Base-by-base conservation (phyloP, 768 basidiomycete genomes). In the Russula sp. region DNA sequence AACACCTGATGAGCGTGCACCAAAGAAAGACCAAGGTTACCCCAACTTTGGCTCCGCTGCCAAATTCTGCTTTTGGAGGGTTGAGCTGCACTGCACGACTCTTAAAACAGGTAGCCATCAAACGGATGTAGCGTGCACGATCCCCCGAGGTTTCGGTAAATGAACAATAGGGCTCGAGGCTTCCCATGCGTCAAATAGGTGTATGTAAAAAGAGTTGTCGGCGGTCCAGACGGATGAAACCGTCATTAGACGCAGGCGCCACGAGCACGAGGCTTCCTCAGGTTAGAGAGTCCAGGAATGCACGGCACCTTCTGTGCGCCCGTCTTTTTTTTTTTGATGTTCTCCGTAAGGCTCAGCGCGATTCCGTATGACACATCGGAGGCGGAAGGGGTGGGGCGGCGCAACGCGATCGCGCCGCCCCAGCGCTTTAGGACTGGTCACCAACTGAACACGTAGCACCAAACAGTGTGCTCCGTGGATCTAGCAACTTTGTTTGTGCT, bases 21-120 rank as follows among this genome's bases (percentile, higher is more conserved):
- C 62, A 63, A 57, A 58, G 35, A 48, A 51, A 47, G 54, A 47
- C 52, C 55, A 52, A 31, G 49, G 45, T 18, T 52, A 16, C 55
- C n/a, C 22, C 16, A 45, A 40, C 27, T 16, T 49, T 39, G 42
- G 40, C 35, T 37, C 45, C 31, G 20, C 8, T 58, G 52, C 57
- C 62, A 59, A 54, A 63, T 63, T 18, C 62, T 58, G 57, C n/a
- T 27, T 63, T 55, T 18, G 62, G 62, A 48, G 49, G 42, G 3
- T 4, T 32, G 32, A 39, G 3, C 49, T 39, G 20, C 47, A 40
- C 37, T 55, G 47, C 31, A 55, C 53, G 39, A 61, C 53, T 55
- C 39, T 48, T 45, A 54, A 45, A 50, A 62, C 22, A 49, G 47
- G 53, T 27, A 55, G 9, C 31, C 54, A 62, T 56, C 37, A 62